Base-by-base conservation (phyloP, 2,329 filamentous ascomycete species). In the Paradendryphiella salina region DNA sequence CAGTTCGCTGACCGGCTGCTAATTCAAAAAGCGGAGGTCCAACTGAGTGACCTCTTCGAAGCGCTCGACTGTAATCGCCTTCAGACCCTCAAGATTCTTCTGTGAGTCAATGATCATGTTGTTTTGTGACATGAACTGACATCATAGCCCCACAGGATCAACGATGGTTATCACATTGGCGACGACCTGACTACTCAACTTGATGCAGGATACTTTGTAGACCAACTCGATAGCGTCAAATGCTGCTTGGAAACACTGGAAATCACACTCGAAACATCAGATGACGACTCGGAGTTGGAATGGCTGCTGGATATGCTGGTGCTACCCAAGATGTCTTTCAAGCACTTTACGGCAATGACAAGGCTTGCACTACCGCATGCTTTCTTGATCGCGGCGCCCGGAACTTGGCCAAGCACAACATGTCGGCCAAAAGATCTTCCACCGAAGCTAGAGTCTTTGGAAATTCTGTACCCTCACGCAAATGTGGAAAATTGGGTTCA, bases 41-140 rank as follows among this genome's bases (percentile, higher is more conserved):
- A 54, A n/a, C 53, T 66, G 15, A 29, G 50, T 10, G 52, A 59
- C 26, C 41, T 66, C 2, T 51, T 66, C 14, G 57, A 61, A 26
- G 62, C 64, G 3, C 41, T 66, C 28, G 57, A 46, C 14, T 66
- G 57, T 37, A 35, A 31, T 6, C 20, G 20, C 2, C 38, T 66
- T 15, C 50, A n/a, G 4, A 52, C 36, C 17, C 57, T 66, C 11
- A 55, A 49, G 10, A 46, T 66, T 4, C 33, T 46, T 2, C 43
- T 65, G 33, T 46, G 11, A 46, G 44, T 9, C 7, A 26, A 26
- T 26, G 8, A 26, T 26, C 1, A 10, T 7, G 23, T 2, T 6
- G 8, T 10, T 40, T 11, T 23, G 20, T 21, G 5, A 38, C 14
- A 11, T 39, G 8, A 10, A 13, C 3, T n/a, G 5, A 38, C 26